Evolutionary conservation across 1,284 basidiomycete genomes (phyloP), one percentile per base, ranked within the genome.

Genomic region (Cutaneotrichosporon sp.): DNA sequence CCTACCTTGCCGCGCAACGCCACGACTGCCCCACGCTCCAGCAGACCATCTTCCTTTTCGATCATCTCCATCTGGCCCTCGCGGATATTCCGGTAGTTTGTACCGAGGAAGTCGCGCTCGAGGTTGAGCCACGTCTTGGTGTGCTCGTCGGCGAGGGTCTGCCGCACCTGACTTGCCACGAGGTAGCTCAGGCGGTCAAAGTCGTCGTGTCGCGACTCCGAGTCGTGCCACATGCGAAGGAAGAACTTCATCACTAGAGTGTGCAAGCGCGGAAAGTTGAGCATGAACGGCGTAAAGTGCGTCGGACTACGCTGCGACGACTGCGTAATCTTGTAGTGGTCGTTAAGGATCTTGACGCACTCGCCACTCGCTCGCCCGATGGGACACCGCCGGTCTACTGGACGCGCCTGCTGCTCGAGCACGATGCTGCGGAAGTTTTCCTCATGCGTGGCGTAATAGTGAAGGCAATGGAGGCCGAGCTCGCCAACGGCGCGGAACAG

Each of bases 51-150:
- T 74, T 97, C 92, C 61, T 89, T 84, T 73, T 96, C 95, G 18
- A 97, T 84, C 78, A 97, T 90, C 75, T 91, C 88, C 91, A 97
- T 94, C 81, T 97, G 95, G 42, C 92, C 84, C 72, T 96, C 92
- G 56, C 95, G 85, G 13, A 97, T 90, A 10, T 87, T 86, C 58
- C 90, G 87, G 76, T 97, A 98, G 73, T 94, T 91, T 65, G 86
- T 88, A 58, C 90, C 88, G 31, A 89, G 82, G 77, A 98, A 94
- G 72, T 93, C 90, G 53, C 86, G 85, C 76, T 93, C 90, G 26
- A 96, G 88, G 72, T 90, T 87, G 72, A 91, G 87, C 91, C 92
- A 96, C 7, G 86, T 84, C 61, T 90, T 88, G 50, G 84, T 83
- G 71, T 88, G 89, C 80, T 96, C 93, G 65, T 87, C 85, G 40